Conservation (phyloP, 169 alveolate species). For the Plasmodium vinckei region DNA sequence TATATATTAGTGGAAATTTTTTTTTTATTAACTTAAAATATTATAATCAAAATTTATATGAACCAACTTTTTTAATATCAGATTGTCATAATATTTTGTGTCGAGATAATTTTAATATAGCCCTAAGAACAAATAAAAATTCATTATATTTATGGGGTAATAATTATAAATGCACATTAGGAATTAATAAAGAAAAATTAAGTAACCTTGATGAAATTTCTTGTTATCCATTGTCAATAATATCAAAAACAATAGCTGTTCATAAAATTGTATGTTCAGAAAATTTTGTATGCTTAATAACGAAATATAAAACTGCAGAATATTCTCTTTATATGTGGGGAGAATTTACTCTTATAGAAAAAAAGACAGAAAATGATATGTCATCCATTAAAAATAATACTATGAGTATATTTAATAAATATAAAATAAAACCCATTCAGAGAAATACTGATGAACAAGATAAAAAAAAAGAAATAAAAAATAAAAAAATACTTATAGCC, state of each 20-base stretch:
- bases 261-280: constrained; percentile 73
- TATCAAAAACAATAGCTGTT: constrained; percentile 54
- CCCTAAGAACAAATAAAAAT: constrained; percentile 25
- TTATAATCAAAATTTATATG: constrained; percentile 75
- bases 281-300: constrained; percentile 67
- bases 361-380: constrained; percentile 22
- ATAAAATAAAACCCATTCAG: constrained; percentile 33
- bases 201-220: constrained; percentile 73
- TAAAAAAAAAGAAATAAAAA: neutral
- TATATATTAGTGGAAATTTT: constrained; percentile 79
- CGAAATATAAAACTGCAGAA: constrained; percentile 19
- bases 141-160: constrained; percentile 73
- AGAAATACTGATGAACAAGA: constrained; percentile 7
- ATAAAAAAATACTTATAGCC: constrained; percentile 51
- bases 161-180: constrained; percentile 72
- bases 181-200: constrained; percentile 66
- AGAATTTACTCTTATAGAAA: constrained; percentile 53
- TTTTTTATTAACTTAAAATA: constrained; percentile 77
- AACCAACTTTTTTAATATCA: constrained; percentile 78
- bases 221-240: constrained; percentile 43
- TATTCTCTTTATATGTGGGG: constrained; percentile 75
- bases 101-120: constrained; percentile 57
- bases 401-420: constrained; percentile 40
- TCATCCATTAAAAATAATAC: neutral
- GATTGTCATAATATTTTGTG: constrained; percentile 57